Conservation (phyloP, 352 stramenopile species). For the Globisporangium cylindrosporum region DNA sequence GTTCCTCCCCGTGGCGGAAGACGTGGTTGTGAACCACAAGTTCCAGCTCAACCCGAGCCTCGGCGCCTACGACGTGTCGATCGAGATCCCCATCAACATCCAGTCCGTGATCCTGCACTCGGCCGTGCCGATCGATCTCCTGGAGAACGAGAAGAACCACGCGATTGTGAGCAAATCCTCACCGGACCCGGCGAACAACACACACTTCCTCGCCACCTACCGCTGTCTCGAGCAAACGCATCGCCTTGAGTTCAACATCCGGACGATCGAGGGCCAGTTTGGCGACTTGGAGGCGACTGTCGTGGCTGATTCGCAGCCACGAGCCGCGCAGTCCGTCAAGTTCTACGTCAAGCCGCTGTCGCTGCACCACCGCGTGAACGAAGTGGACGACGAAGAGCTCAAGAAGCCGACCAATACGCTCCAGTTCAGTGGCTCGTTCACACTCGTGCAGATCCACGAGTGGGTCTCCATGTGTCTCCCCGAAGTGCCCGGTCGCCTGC, state of each 20-base stretch:
- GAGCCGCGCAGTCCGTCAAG: conserved; percentile 62
- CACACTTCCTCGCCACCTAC: conserved; percentile 78
- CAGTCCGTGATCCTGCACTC: conserved; percentile 76
- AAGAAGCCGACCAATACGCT: conserved; percentile 58
- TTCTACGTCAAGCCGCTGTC: conserved; percentile 83
- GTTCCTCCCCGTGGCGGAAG: conserved; percentile 63
- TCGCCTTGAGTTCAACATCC: conserved; percentile 74
- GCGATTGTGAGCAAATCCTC: conserved; percentile 75
- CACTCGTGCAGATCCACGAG: conserved; percentile 83
- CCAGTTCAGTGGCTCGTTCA: conserved; percentile 73
- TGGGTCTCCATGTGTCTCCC: conserved; percentile 80
- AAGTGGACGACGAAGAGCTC: conserved; percentile 52
- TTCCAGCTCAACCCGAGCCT: conserved; percentile 71
- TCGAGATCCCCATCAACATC: conserved; percentile 80
- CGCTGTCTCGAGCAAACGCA: conserved; percentile 76
- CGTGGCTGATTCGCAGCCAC: conserved; percentile 58
- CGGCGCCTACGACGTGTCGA: conserved; percentile 73
- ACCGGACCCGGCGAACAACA: conserved; percentile 44
- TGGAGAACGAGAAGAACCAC: conserved; percentile 74
- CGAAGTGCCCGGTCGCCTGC: conserved; percentile 66
- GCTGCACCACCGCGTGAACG: conserved; percentile 75
- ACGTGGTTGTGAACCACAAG: conserved; percentile 75
- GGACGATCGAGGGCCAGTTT: conserved; percentile 85
- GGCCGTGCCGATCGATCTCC: conserved; percentile 66
- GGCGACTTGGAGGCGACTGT: conserved; percentile 77